Conservation (phyloP, 202 grass and related monocot genomes). For the Carex sylvatica region DNA sequence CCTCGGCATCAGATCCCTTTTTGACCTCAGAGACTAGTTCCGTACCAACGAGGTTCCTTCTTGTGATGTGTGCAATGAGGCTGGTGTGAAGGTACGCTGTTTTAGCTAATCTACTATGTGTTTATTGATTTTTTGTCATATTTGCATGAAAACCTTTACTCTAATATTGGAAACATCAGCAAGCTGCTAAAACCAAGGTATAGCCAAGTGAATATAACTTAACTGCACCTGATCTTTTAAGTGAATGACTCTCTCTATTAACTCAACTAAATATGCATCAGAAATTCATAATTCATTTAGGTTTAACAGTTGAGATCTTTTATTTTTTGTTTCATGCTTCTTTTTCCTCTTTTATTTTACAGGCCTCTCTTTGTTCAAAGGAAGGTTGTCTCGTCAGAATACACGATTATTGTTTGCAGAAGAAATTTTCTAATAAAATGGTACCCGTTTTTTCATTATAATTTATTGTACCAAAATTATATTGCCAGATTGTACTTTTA, state of each 20-base stretch:
- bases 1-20: conserved; percentile 75
- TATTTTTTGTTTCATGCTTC: neutral
- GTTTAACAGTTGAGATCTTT: neutral
- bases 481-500: neutral
- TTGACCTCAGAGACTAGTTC: conserved; percentile 89
- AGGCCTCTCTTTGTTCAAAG: conserved; percentile 67
- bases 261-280: neutral
- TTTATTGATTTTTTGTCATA: conserved; percentile 8
- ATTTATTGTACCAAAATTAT: conserved; percentile 2
- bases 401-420: conserved; percentile 79
- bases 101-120: neutral
- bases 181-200: neutral
- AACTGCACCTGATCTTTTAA: neutral
- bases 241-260: neutral
- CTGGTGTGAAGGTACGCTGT: conserved; percentile 69
- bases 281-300: neutral
- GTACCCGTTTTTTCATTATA: conserved; percentile 17
- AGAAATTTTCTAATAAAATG: conserved; percentile 65
- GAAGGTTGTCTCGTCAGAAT: conserved; percentile 73
- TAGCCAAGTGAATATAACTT: neutral
- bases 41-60: conserved; percentile 61
- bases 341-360: conserved; percentile 18
- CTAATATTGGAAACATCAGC: neutral
- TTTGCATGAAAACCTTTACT: neutral
- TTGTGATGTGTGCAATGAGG: conserved; percentile 85